Conservation (phyloP, 257 asterid genomes). For the Przewalskia tangutica region DNA sequence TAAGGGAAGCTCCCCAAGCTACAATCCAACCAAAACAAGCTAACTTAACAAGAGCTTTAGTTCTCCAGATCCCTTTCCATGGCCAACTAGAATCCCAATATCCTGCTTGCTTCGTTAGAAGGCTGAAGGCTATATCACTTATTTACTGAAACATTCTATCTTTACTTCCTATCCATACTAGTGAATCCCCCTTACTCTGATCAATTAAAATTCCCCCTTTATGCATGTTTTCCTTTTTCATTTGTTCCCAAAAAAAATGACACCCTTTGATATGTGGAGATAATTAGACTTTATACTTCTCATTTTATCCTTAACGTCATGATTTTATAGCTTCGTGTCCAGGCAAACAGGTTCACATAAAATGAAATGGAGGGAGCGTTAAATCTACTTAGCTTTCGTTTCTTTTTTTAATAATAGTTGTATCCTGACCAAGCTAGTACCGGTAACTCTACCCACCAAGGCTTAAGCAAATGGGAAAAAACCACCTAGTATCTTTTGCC, state of each 20-base stretch:
- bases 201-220: too few species aligned
- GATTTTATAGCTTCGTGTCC: not conserved
- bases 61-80: too few species aligned
- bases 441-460: not conserved
- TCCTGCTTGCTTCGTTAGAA: too few species aligned
- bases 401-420: not conserved
- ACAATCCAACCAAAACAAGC: too few species aligned
- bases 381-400: not conserved
- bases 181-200: too few species aligned
- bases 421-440: not conserved
- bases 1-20: too few species aligned
- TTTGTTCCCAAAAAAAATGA: not conserved
- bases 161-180: too few species aligned
- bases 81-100: too few species aligned
- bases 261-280: not conserved
- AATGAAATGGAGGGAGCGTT: not conserved
- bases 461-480: not conserved
- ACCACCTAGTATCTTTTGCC: too few species aligned
- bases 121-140: too few species aligned
- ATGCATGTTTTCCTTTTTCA: not conserved
- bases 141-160: too few species aligned
- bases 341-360: not conserved
- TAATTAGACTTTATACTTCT: not conserved
- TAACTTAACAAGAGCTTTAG: too few species aligned
- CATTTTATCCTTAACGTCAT: not conserved